phyloP scores from a whole-genome alignment of 2,329 filamentous ascomycete species.

The Plectosphaerella sp. region DNA sequence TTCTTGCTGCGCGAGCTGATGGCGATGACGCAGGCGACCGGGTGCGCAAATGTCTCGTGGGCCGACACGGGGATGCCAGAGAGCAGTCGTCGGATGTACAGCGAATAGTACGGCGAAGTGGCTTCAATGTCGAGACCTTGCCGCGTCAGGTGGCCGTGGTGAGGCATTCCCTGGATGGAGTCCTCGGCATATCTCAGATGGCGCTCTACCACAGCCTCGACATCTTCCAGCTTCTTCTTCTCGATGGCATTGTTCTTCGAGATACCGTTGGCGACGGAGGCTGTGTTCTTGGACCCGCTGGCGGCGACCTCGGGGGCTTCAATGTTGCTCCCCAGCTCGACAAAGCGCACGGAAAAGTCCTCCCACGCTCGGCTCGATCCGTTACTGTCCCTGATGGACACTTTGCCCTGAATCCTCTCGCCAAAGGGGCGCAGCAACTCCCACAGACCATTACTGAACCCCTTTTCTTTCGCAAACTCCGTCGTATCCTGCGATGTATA shows the following conservation, averaged over 20 bases:
- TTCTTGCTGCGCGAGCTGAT: conserved; percentile 83
- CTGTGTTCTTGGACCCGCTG: conserved; percentile 23
- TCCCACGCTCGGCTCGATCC: conserved; percentile 80
- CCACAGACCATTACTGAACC: conserved; percentile 75
- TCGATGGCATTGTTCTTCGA: conserved; percentile 9
- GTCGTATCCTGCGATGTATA: conserved; percentile 86
- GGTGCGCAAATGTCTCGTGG: conserved; percentile 92
- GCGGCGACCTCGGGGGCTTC: conserved; percentile 42
- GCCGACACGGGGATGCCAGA: conserved; percentile 74
- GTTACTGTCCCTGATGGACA: conserved; percentile 85
- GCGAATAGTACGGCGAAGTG: conserved; percentile 75
- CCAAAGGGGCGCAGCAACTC: conserved; percentile 88
- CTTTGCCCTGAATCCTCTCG: conserved; percentile 79
- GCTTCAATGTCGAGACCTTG: conserved; percentile 40
- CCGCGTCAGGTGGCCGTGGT: conserved; percentile 31
- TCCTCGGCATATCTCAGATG: conserved; percentile 75
- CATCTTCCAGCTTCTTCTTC: conserved; percentile 47
- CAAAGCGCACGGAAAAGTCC: conserved; percentile 86
- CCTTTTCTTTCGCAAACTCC: conserved; percentile 74
- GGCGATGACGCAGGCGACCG: conserved; percentile 89
- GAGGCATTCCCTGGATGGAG: conserved; percentile 35
- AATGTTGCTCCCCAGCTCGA: conserved; percentile 59
- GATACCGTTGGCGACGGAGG: conserved; percentile 21
- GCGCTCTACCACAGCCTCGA: conserved; percentile 76
- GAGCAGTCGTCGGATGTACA: conserved; percentile 79